Percentiles rank a stretch among this genome's conserved stretches.
Evolutionary conservation across 1,284 basidiomycete species (phyloP).

Genomic region (Rhodofomes roseus): DNA sequence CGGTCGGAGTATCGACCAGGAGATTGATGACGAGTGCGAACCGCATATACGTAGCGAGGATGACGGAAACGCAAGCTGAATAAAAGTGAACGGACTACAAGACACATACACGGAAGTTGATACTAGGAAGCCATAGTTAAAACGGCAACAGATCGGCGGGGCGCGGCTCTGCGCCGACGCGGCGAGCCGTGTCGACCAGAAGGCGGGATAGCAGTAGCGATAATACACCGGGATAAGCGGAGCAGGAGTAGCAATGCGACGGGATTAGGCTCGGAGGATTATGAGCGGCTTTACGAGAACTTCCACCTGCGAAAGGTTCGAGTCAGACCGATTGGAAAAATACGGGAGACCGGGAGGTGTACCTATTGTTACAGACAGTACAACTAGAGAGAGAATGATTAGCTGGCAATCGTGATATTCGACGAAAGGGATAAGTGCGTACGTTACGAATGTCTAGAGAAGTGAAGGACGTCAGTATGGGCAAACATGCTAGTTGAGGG

Average conservation of each 20-base stretch:
- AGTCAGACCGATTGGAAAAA: constrained; percentile 1
- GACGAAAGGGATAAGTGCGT: constrained; percentile 8
- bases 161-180: background rate
- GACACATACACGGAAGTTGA: background rate
- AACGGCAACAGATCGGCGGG: background rate
- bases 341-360: constrained; percentile 1
- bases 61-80: too few relatives aligned
- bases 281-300: constrained; percentile 46
- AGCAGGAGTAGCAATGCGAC: background rate
- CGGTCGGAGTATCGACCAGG: too few relatives aligned
- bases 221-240: background rate
- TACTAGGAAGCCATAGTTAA: background rate
- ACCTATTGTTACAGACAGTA: constrained; percentile 59
- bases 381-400: constrained; percentile 35
- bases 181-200: background rate
- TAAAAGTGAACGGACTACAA: background rate
- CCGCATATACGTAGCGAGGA: too few relatives aligned
- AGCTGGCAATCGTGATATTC: constrained; percentile 3
- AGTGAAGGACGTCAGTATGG: constrained; percentile 13
- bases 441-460: constrained; percentile 34
- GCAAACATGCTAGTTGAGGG: background rate
- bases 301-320: constrained; percentile 47
- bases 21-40: too few relatives aligned
- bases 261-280: constrained; percentile 4
- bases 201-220: background rate